These are phyloP conservation scores for Plasmodium vinckei DNA, from an alignment of 169 alveolate genomes.

Conservation along the genomic window DNA sequence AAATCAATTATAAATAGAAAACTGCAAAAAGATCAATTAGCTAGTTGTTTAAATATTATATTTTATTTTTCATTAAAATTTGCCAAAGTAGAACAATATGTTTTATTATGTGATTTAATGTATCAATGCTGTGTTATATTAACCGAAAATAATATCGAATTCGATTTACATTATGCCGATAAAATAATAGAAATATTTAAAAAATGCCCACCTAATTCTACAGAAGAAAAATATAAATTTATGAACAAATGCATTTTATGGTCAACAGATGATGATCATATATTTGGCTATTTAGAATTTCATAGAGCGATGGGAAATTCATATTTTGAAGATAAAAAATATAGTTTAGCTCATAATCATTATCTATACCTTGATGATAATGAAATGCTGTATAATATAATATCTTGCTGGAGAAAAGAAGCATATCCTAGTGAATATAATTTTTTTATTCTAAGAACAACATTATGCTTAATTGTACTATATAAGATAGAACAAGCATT, in stretches of 20 bases:
- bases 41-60: conserved; percentile 23
- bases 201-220: conserved; percentile 60
- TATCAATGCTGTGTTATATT: conserved; percentile 40
- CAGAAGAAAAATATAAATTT: conserved; percentile 76
- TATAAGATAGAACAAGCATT: conserved; percentile 40
- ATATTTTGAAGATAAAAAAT: conserved; percentile 60
- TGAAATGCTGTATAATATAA: conserved; percentile 31
- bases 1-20: conserved; percentile 61
- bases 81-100: conserved; percentile 59
- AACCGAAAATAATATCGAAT: conserved; percentile 28
- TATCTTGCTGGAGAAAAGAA: conserved; percentile 50
- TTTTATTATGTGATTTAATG: conserved; percentile 74
- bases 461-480: conserved; percentile 54
- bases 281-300: conserved; percentile 60
- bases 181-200: conserved; percentile 71
- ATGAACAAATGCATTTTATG: conserved; percentile 62
- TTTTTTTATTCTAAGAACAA: conserved; percentile 62
- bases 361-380: conserved; percentile 61
- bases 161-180: conserved; percentile 46
- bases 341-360: conserved; percentile 72
- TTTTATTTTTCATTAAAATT: conserved; percentile 47
- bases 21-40: conserved; percentile 36
- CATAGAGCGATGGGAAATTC: conserved; percentile 64
- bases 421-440: conserved; percentile 72
- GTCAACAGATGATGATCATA: conserved; percentile 55